phyloP scores from a whole-genome alignment of 106 monocot species.

The Ottelia alismoides region DNA sequence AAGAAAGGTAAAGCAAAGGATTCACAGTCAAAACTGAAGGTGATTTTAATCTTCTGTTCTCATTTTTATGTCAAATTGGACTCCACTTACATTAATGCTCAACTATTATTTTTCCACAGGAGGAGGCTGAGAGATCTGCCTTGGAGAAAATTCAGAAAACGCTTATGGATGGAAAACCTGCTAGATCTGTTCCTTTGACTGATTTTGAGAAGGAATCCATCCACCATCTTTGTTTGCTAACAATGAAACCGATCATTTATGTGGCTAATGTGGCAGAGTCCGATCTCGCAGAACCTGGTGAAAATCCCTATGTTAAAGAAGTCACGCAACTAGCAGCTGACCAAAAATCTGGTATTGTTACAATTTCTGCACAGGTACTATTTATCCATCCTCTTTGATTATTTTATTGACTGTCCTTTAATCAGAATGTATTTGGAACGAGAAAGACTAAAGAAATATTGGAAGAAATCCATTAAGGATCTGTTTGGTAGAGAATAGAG shows the following conservation, averaged over 20 bases:
- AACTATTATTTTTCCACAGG: constrained; percentile 21
- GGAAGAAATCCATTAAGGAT: not conserved
- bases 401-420: not conserved
- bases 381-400: too few species aligned
- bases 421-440: not conserved
- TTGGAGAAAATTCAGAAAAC: constrained; percentile 77
- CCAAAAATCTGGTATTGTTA: constrained; percentile 82
- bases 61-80: not conserved
- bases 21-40: constrained; percentile 79
- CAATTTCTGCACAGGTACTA: constrained; percentile 88
- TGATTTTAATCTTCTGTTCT: constrained; percentile 16
- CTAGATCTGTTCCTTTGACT: constrained; percentile 69
- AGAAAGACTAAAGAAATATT: not conserved
- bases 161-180: constrained; percentile 93
- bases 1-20: constrained; percentile 89
- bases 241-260: constrained; percentile 97
- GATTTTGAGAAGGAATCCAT: constrained; percentile 89
- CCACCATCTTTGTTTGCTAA: constrained; percentile 80
- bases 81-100: not conserved
- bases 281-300: constrained; percentile 57
- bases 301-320: constrained; percentile 69
- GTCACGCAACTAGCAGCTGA: constrained; percentile 61
- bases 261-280: constrained; percentile 97
- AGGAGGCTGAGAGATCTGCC: constrained; percentile 79
- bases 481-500: not conserved